A percentile compares a stretch with the other conserved stretches of the same genome.
Conservation (phyloP, 306 rosid genomes). For the Morella rubra region DNA sequence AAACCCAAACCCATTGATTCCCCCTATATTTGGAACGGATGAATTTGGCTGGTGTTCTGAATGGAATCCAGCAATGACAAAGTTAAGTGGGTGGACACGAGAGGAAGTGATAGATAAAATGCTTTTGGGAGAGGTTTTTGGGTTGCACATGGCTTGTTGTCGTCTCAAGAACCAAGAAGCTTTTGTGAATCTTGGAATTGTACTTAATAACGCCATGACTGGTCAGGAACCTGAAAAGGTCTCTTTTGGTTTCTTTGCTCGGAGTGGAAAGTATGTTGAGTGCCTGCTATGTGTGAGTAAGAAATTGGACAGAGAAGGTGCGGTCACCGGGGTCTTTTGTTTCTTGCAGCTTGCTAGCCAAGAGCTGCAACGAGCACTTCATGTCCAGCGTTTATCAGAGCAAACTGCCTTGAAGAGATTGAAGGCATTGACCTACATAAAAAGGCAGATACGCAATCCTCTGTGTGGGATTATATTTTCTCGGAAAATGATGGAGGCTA, state of each 20-base stretch:
- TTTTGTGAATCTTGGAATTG: constrained; percentile 75
- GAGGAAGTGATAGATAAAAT: constrained; percentile 84
- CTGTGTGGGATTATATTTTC: constrained; percentile 68
- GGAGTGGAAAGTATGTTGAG: constrained; percentile 68
- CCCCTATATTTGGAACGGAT: constrained; percentile 92
- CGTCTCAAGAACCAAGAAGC: constrained; percentile 91
- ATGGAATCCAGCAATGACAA: constrained; percentile 92
- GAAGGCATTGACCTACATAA: constrained; percentile 65
- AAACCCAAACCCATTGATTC: constrained; percentile 83
- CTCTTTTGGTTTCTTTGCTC: constrained; percentile 64
- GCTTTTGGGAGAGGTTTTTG: constrained; percentile 94
- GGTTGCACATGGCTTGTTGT: constrained; percentile 62
- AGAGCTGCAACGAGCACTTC: constrained; percentile 84
- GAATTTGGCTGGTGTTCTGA: constrained; percentile 99
- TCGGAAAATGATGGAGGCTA: constrained; percentile 63
- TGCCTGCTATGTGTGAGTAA: constrained; percentile 83
- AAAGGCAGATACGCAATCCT: constrained; percentile 75
- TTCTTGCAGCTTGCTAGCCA: constrained; percentile 92
- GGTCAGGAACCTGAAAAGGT: constrained; percentile 71
- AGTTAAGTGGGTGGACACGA: constrained; percentile 86
- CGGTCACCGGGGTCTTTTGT: constrained; percentile 83
- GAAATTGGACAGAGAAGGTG: constrained; percentile 71
- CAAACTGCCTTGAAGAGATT: constrained; percentile 83
- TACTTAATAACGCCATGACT: constrained; percentile 74
- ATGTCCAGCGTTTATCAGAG: constrained; percentile 78